Percentiles rank a stretch among this genome's conserved stretches.
Evolutionary conservation across 345 rosid species (phyloP).

Genomic region (Brassica rapa): DNA sequence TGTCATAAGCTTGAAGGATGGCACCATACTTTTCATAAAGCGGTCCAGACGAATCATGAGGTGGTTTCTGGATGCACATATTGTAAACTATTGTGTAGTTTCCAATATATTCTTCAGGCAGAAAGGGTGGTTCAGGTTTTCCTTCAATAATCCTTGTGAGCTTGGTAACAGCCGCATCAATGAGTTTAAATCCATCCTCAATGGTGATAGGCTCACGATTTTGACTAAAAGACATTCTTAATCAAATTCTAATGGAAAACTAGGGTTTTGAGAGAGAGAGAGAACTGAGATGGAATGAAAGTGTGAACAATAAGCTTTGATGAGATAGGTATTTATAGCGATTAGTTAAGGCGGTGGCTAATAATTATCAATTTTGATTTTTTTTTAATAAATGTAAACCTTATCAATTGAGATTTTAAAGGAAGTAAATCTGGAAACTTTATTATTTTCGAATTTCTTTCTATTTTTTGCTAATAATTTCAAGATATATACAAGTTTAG

Average conservation of each 20-base stretch:
- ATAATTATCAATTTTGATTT: no score
- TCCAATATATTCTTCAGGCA: conserved; percentile 50
- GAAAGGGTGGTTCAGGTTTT: conserved; percentile 45
- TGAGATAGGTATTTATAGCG: no score
- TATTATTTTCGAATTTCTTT: no score
- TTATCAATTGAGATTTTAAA: no score
- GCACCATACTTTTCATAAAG: conserved; percentile 60
- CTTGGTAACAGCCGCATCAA: conserved; percentile 61
- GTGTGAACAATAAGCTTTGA: no score
- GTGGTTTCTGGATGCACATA: conserved; percentile 75
- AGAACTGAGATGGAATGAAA: no score
- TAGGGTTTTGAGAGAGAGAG: no score
- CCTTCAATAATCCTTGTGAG: conserved; percentile 68
- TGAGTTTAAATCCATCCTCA: conserved; percentile 59
- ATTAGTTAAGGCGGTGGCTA: no score
- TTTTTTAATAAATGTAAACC: no score
- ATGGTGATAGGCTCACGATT: conserved; percentile 36
- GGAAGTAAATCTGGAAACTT: no score
- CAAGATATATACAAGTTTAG: no score
- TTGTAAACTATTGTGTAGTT: conserved; percentile 66
- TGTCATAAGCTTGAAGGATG: conserved; percentile 50
- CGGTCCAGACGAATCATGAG: conserved; percentile 56
- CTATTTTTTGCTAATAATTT: no score
- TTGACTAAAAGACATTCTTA: conserved; percentile 41
- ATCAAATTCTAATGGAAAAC: background rate